Evolutionary conservation across 352 stramenopile species (phyloP), one percentile per base, ranked within the genome.

Genomic region (Pythium utonaiense): DNA sequence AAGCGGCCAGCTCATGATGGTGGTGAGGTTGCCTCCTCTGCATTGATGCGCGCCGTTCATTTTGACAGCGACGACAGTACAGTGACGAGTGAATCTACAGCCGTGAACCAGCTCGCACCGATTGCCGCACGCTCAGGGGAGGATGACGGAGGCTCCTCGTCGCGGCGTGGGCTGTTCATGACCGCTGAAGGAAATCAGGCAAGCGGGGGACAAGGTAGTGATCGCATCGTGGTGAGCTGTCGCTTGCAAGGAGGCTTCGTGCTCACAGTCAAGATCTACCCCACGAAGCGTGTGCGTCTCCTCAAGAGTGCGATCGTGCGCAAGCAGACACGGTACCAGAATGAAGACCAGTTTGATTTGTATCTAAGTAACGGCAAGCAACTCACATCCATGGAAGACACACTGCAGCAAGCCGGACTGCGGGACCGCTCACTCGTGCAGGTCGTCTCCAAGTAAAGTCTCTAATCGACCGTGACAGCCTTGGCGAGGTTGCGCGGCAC

Each of bases 401-500:
- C 76, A 6, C 55, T 88, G 9, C 14, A 54, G 17, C 14, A 64
- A 1, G 71, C 56, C 42, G 76, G 76, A 4, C 53, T 88, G 52
- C 49, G 22, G 17, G 71, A 84, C 64, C 73, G 71, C 38, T 69
- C 73, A 34, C 56, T 79, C 2, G 50, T 89, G 19, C 75, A 83
- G 50, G 60, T 87, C 22, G 66, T 86, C 17, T 22, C 66, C 3
- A 27, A 53, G 25, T 33, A 58, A 19, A 62, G 19, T 8, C 27
- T 25, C 80, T 97, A 99, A 73, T 99, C 97, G 41, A 99, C 97
- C 36, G 97, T 99, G 47, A 99, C 97, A 49, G 94, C 95, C 84
- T 99, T 99, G 49, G 97, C 97, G 42, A 99, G 72, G 77, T 99
- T 99, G 57, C 97, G 87, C 48, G 97, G 97, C 58, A 97, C 96